Evolutionary conservation across 2,329 filamentous ascomycete species (phyloP).

Genomic region (Calonectria pauciramosa): DNA sequence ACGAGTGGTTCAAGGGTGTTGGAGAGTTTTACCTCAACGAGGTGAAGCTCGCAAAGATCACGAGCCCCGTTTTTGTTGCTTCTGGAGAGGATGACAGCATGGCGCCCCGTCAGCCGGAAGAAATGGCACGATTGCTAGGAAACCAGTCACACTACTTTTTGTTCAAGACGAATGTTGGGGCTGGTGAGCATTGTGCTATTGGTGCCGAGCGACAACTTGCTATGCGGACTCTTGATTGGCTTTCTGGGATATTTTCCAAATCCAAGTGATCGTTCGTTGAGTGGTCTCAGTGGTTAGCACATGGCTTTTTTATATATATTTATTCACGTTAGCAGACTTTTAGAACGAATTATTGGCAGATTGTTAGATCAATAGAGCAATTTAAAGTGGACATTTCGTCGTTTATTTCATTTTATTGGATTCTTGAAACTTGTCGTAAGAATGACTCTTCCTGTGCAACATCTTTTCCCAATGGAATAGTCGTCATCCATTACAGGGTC

Average conservation of each 20-base stretch:
- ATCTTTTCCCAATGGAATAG: too few relatives aligned
- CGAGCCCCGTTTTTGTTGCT: constrained; percentile 20
- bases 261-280: not conserved
- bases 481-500: not conserved
- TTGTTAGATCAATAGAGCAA: not conserved
- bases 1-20: constrained; percentile 11
- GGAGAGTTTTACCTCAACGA: constrained; percentile 25
- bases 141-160: constrained; percentile 16
- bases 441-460: not conserved
- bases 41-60: constrained; percentile 14
- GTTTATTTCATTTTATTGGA: not conserved
- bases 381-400: not conserved
- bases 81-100: constrained; percentile 20
- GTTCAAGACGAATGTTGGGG: constrained; percentile 28
- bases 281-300: too few relatives aligned
- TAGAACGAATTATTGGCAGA: not conserved
- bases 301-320: not conserved
- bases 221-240: constrained; percentile 22
- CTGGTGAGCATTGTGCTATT: constrained; percentile 27
- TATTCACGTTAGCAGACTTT: not conserved
- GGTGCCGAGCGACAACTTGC: constrained; percentile 29
- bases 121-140: constrained; percentile 25
- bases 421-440: not conserved
- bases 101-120: constrained; percentile 25
- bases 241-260: constrained; percentile 18